Evolutionary conservation across 2,329 filamentous ascomycete genomes (phyloP), one percentile per base, ranked within the genome.

Genomic region (Myrmaecium sp.): DNA sequence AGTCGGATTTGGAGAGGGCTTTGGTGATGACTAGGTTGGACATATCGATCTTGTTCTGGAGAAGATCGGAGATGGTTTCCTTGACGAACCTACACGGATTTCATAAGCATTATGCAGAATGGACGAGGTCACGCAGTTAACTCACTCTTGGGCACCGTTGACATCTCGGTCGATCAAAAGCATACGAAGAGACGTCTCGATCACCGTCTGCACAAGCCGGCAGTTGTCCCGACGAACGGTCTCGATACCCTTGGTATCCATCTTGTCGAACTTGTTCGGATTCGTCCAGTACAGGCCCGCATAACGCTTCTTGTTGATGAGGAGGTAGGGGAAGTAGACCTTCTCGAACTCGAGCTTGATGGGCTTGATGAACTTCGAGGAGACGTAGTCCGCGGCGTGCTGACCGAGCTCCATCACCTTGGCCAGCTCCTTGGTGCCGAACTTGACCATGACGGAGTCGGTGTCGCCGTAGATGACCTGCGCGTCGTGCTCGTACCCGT

Each of bases 261-360:
- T 98, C 63, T 95, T 98, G 66, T 98, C 91, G 51, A 78, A 89
- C 54, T 93, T 94, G 21, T 86, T 69, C 1, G 86, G 71, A 38
- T 78, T 89, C 4, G 89, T 98, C 84, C 84, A 98, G 57, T 82
- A 95, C 17, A 98, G 57, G n/a, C 89, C 89, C 6, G 89, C 89
- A 44, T 98, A 98, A 36, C 89, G 78, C 62, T 98, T 98, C 64
- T 98, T 98, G 71, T 98, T 98, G 71, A 98, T 98, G 27, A 98
- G 66, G 17, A 98, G 65, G 48, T 98, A 98, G 1, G 89, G 89
- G 49, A 79, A 98, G 55, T 98, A 98, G 1, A 98, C 86, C 56
- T 98, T 98, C 52, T 98, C 89, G 54, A 98, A 98, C 52, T 98
- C 89, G 17, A 98, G 69, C 58, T 95, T 98, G 64, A 98, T 98